Evolutionary conservation across 2,329 filamentous ascomycete genomes (phyloP), one percentile per base, ranked within the genome.

Genomic region (Pyricularia grisea): DNA sequence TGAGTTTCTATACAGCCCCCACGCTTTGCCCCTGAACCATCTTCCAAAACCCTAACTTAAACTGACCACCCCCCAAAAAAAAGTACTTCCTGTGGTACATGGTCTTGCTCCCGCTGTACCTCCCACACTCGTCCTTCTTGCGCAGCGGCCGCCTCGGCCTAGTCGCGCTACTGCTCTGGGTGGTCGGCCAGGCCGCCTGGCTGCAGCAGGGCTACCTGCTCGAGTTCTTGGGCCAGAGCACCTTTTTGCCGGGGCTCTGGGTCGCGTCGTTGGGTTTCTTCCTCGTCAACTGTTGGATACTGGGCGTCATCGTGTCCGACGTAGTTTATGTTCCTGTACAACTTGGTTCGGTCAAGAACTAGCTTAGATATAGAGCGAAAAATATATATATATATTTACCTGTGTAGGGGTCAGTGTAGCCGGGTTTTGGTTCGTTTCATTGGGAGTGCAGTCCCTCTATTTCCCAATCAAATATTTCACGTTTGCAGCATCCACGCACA

Each of bases 81-180:
- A 61, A 97, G 93, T 99, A 99, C 78, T 99, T 99, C 78, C 86
- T 99, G 67, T 99, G 95, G 95, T 98, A 99, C 79, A 89, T 97
- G 79, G 88, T 97, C 72, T 92, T 99, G 74, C 83, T 98, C 2
- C 95, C 95, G 0, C 89, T 97, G 67, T 97, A 97, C 77, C 88
- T 99, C 0, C 93, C 94, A 0, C 81, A 81, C 55, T 97, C 94
- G 0, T 90, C 90, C 0, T 84, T 97, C 17, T 80, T 96, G 0
- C 83, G 77, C 4, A 83, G 80, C 2, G 87, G 87, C 0, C 75
- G 75, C 6, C 79, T 90, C 3, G 95, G 95, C 1, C 70, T 91
- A 1, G 74, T 81, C 0, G 92, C 92, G 0, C 81, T 92, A 6
- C 74, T 80, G 1, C 79, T 94, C 4, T 99, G 95, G 95, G 79